Evolutionary conservation across 1,284 basidiomycete genomes (phyloP), one percentile per base, ranked within the genome.

Genomic region (Leccinum proximum): DNA sequence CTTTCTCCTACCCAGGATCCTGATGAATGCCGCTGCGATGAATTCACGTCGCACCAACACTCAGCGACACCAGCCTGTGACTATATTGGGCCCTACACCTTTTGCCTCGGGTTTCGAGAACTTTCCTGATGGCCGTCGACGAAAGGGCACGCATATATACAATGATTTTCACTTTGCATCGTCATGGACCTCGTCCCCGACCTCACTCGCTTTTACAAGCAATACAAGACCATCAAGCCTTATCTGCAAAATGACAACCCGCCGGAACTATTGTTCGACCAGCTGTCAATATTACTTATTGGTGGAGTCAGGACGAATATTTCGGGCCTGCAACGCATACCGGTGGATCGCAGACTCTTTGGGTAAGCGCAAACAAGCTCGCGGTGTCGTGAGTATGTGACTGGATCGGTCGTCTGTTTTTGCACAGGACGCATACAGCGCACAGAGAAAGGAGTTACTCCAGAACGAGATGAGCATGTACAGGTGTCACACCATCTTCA

Each of bases 251-350:
- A 95, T 78, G 91, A 95, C 78, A 94, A 92, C 78, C 88, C 89
- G 1, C 95, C 95, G 3, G 91, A 83, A 68, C 1, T 97, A 96
- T 81, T 98, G 97, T 83, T 96, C 94, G 58, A 98, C 96, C 0
- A 94, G 92, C 61, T 98, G 96, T 85, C 95, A 94, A 4, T 88
- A 33, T 33, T 8, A 33, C 85, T 65, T 98, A 98, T 81, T 98
- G 96, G 97, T 98, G 97, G 97, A 98, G 98, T 82, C 94, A 97
- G 81, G 96, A 99, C 76, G 92, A 96, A 79, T 99, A 98, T 80
- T 89, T 98, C 60, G 96, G 97, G 59, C 97, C 97, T 6, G 97
- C 96, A 9, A 96, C 96, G 0, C 93, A 0, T 96, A 96, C 79
- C 85, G 96, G 72, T 99, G 97, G 97, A 97, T 99, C 78, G 96